Conservation (phyloP, 2,329 filamentous ascomycete species). For the Aspergillus neoniger region DNA sequence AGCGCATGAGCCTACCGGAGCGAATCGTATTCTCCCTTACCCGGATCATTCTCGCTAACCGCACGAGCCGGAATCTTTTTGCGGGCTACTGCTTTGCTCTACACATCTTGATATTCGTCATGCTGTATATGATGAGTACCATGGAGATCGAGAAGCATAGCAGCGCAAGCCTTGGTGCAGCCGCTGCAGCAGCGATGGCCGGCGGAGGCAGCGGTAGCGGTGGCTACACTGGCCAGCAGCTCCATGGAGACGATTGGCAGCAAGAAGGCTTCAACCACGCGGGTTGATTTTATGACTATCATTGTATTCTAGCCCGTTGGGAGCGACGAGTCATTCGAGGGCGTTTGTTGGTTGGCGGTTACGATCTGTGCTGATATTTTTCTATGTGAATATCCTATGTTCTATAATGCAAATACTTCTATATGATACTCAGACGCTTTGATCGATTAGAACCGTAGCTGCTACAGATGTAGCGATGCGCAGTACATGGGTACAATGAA, state of each 20-base stretch:
- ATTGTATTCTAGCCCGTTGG: constrained; percentile 9
- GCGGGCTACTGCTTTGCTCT: constrained; percentile 86
- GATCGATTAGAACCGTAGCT: neutral
- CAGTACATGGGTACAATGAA: too few relatives aligned
- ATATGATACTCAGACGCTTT: neutral
- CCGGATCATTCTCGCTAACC: constrained; percentile 83
- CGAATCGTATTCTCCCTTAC: constrained; percentile 88
- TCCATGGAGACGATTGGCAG: constrained; percentile 61
- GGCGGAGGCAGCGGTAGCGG: constrained; percentile 30
- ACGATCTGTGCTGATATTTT: constrained; percentile 3
- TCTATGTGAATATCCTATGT: constrained; percentile 5
- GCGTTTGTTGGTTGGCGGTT: constrained; percentile 6
- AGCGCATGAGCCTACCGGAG: constrained; percentile 89
- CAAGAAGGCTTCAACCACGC: constrained; percentile 58
- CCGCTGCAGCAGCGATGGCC: constrained; percentile 41
- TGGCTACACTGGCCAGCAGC: constrained; percentile 34
- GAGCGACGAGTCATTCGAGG: neutral
- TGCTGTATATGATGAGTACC: constrained; percentile 80
- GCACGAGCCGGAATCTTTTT: constrained; percentile 90
- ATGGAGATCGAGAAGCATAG: constrained; percentile 65
- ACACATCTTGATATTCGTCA: constrained; percentile 82
- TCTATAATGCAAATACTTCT: constrained; percentile 5
- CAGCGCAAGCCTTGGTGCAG: constrained; percentile 52
- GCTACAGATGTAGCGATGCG: too few relatives aligned
- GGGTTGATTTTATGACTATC: constrained; percentile 12